Percentiles rank a stretch among this genome's conserved stretches.
Evolutionary conservation across 2,329 filamentous ascomycete genomes (phyloP).

Genomic region (Cryoendolithus antarcticus): DNA sequence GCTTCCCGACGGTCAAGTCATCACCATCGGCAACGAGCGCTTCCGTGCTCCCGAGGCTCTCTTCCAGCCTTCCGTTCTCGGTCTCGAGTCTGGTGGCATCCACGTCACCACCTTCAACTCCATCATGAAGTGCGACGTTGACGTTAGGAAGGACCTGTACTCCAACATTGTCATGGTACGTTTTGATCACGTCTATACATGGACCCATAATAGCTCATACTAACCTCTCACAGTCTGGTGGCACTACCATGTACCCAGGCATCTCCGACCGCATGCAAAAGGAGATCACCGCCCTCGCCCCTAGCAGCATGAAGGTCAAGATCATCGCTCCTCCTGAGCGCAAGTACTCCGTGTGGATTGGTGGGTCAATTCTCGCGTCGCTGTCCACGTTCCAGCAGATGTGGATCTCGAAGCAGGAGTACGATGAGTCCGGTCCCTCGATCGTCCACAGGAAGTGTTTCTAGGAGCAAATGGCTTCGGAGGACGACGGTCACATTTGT

Average conservation of each 20-base stretch:
- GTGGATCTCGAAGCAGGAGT: slow-evolving; percentile 99
- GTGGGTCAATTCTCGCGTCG: slow-evolving; percentile 98
- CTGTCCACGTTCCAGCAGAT: slow-evolving; percentile 99
- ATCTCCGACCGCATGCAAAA: slow-evolving; percentile 99
- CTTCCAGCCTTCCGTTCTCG: slow-evolving; percentile 96
- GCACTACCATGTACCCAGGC: slow-evolving; percentile 99
- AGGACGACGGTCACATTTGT: neutral
- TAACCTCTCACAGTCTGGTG: slow-evolving; percentile 63
- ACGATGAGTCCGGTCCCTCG: slow-evolving; percentile 98
- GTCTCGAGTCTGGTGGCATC: slow-evolving; percentile 97
- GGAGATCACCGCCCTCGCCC: slow-evolving; percentile 98
- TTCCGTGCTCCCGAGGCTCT: slow-evolving; percentile 99
- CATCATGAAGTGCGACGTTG: slow-evolving; percentile 99
- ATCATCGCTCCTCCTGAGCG: slow-evolving; percentile 99
- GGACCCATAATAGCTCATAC: slow-evolving; percentile 3
- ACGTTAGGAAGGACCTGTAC: slow-evolving; percentile 99
- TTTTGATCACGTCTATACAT: slow-evolving; percentile 15
- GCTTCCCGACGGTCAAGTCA: slow-evolving; percentile 98
- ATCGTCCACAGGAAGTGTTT: slow-evolving; percentile 99
- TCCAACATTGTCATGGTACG: slow-evolving; percentile 99
- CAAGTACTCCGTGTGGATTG: slow-evolving; percentile 99
- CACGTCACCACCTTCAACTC: slow-evolving; percentile 99
- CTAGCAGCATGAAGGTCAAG: slow-evolving; percentile 99
- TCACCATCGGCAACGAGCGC: slow-evolving; percentile 99
- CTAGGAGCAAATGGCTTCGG: slow-evolving; percentile 48